Evolutionary conservation across 441 rosid genomes (phyloP).

Genomic region (Euphorbia celastroides): DNA sequence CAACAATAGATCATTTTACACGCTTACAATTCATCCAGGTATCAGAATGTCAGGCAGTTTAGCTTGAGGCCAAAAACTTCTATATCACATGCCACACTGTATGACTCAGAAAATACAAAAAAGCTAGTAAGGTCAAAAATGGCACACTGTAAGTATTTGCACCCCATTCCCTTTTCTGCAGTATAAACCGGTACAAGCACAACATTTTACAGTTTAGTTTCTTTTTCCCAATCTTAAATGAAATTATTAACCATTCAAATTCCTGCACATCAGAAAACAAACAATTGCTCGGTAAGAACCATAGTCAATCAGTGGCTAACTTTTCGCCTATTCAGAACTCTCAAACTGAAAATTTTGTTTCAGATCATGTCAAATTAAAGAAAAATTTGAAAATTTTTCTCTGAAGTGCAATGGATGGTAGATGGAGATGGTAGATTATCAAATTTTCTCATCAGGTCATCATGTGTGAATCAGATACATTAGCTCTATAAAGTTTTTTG

Average conservation of each 20-base stretch:
- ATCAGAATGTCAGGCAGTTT: neutral
- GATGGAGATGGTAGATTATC: too few relatives aligned
- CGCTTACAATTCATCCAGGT: neutral
- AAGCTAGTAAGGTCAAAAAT: neutral
- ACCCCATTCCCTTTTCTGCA: too few relatives aligned
- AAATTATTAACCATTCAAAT: neutral
- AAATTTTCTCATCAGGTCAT: too few relatives aligned
- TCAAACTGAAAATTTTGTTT: too few relatives aligned
- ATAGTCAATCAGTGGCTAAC: neutral
- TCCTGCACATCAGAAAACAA: neutral
- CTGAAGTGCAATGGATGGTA: too few relatives aligned
- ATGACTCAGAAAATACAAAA: neutral
- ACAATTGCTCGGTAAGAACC: neutral
- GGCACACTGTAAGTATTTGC: neutral
- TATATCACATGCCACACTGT: neutral
- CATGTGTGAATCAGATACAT: too few relatives aligned
- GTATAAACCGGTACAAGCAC: too few relatives aligned
- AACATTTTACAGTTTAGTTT: too few relatives aligned
- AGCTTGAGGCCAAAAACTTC: neutral
- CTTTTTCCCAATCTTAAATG: neutral
- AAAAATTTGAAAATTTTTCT: too few relatives aligned
- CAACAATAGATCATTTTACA: slow-evolving; percentile 1
- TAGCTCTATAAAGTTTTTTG: too few relatives aligned
- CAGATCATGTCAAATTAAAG: too few relatives aligned
- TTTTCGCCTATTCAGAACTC: neutral